Conservation (phyloP, 1,284 basidiomycete genomes). For the Tilletiaria anomala region DNA sequence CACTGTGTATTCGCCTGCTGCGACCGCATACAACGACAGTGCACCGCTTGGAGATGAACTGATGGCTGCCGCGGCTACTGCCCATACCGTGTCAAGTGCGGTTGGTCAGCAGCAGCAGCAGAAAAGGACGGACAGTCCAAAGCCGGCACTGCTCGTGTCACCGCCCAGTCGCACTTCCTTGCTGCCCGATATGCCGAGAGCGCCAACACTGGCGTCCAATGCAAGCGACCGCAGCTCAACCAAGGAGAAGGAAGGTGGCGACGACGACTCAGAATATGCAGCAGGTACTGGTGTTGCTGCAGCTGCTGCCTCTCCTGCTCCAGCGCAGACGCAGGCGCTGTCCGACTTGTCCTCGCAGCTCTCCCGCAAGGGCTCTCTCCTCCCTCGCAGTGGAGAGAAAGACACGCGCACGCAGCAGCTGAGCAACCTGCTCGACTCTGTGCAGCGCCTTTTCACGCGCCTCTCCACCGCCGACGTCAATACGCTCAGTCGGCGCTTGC, state of each 20-base stretch:
- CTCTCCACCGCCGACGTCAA: conserved; percentile 69
- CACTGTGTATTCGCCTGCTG: background rate
- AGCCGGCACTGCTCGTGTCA: no score
- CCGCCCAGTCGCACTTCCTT: no score
- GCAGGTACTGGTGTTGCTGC: no score
- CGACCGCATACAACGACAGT: background rate
- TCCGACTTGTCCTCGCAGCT: background rate
- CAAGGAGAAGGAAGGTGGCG: no score
- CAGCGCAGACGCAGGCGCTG: no score
- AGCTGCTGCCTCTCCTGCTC: background rate
- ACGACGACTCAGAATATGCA: no score
- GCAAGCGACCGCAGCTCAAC: no score
- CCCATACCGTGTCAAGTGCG: no score
- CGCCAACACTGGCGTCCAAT: no score
- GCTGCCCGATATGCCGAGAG: no score
- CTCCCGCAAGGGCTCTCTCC: background rate
- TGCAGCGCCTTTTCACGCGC: conserved; percentile 53
- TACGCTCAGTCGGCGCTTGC: conserved; percentile 73
- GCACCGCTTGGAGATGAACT: background rate
- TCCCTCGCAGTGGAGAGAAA: background rate
- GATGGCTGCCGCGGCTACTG: background rate
- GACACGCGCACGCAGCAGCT: conserved; percentile 41
- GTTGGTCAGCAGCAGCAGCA: no score
- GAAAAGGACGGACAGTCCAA: no score
- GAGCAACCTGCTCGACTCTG: conserved; percentile 56